Percentiles rank a stretch among this genome's conserved stretches.
Conservation (phyloP, 2,329 filamentous ascomycete genomes). For the Pestalotiopsis sp. region DNA sequence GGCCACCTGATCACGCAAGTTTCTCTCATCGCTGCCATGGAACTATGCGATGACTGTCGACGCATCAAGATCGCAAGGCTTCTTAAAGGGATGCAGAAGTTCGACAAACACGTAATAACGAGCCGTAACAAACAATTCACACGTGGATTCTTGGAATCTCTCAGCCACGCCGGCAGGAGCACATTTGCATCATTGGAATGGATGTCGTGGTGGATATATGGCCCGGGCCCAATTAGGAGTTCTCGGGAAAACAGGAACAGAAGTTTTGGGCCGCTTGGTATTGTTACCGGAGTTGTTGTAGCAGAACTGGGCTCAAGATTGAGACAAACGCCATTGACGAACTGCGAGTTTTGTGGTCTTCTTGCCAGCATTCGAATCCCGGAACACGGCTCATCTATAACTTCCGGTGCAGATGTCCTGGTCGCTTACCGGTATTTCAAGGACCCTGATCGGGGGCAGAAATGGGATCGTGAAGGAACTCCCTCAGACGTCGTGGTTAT, state of each 20-base stretch:
- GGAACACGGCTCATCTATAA: not conserved
- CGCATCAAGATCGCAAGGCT: not conserved
- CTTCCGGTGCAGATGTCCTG: not conserved
- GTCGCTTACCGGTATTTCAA: not conserved
- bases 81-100: not conserved
- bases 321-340: not conserved
- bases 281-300: not conserved
- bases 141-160: not conserved
- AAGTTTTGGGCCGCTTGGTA: fast-evolving
- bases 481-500: not conserved
- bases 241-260: not conserved
- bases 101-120: not conserved
- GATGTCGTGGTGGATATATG: not conserved
- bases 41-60: not conserved
- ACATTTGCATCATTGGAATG: not conserved
- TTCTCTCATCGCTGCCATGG: not conserved
- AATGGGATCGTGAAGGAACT: not conserved
- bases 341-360: not conserved
- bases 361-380: not conserved
- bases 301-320: not conserved
- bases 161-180: not conserved
- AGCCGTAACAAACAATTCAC: not conserved
- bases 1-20: not conserved
- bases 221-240: fast-evolving
- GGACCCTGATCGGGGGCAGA: not conserved